Evolutionary conservation across 257 asterid species (phyloP).

Genomic region (Pogostemon cablin): DNA sequence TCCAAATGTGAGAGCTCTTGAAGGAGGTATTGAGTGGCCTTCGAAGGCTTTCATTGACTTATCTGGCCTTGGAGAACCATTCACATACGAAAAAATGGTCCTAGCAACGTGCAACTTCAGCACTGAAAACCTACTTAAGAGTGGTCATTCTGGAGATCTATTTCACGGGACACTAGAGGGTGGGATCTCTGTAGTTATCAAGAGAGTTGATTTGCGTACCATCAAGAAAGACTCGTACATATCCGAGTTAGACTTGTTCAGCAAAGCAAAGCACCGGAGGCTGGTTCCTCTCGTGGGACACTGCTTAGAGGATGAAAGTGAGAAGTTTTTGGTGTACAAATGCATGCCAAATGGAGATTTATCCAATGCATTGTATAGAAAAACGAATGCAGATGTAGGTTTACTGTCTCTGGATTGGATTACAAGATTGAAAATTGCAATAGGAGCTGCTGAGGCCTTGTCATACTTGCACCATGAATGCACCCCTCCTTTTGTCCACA

Average conservation of each 20-base stretch:
- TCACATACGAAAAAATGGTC: slow-evolving; percentile 55
- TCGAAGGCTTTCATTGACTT: slow-evolving; percentile 27
- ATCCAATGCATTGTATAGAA: slow-evolving; percentile 50
- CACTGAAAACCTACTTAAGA: slow-evolving; percentile 50
- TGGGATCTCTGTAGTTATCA: slow-evolving; percentile 52
- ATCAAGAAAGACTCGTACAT: slow-evolving; percentile 41
- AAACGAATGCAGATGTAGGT: slow-evolving; percentile 40
- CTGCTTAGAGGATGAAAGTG: slow-evolving; percentile 61
- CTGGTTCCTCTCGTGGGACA: slow-evolving; percentile 69
- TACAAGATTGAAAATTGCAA: slow-evolving; percentile 74
- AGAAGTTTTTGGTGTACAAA: slow-evolving; percentile 62
- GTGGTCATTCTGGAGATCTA: slow-evolving; percentile 73
- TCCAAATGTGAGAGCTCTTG: slow-evolving; percentile 27
- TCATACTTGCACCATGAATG: slow-evolving; percentile 73
- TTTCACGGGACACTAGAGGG: slow-evolving; percentile 57
- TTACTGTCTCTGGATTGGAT: slow-evolving; percentile 81
- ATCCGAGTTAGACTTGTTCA: slow-evolving; percentile 55
- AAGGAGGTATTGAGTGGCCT: slow-evolving; percentile 27
- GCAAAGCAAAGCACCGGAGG: slow-evolving; percentile 51
- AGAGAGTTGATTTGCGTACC: slow-evolving; percentile 51
- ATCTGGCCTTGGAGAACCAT: slow-evolving; percentile 51
- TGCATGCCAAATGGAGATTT: slow-evolving; percentile 67
- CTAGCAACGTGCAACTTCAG: slow-evolving; percentile 57
- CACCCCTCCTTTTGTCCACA: slow-evolving; percentile 70
- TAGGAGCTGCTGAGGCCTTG: slow-evolving; percentile 74